Percentiles rank a stretch among this genome's conserved stretches.
These are phyloP conservation scores for Mercurialis annua DNA, from an alignment of 345 rosid genomes.

Conservation along the genomic window DNA sequence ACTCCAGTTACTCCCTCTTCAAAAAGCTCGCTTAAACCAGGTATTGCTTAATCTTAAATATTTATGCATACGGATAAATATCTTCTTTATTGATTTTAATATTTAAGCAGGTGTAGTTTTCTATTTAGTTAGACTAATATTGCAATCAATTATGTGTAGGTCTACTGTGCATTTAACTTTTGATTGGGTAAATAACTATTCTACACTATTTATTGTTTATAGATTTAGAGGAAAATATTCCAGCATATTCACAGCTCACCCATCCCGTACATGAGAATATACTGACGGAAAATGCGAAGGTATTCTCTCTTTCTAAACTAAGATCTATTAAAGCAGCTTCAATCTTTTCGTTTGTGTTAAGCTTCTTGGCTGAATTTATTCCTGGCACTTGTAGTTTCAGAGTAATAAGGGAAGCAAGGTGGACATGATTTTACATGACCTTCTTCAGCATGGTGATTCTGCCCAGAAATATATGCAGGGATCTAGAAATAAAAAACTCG, in stretches of 20 bases:
- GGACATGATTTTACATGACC: slow-evolving; percentile 59
- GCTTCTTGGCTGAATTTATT: neutral
- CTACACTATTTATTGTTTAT: neutral
- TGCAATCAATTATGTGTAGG: neutral
- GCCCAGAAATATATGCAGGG: slow-evolving; percentile 79
- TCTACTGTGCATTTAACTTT: neutral
- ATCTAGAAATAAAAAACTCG: slow-evolving; percentile 54
- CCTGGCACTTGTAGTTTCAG: slow-evolving; percentile 39
- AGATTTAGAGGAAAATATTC: slow-evolving; percentile 50
- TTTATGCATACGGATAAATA: neutral
- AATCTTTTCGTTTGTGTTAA: neutral
- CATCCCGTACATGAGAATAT: slow-evolving; percentile 57
- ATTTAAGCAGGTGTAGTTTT: neutral
- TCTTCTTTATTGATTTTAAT: neutral
- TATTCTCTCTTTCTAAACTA: slow-evolving; percentile 17
- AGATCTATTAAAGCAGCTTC: slow-evolving; percentile 7
- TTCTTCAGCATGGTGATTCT: slow-evolving; percentile 77
- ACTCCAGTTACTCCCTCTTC: slow-evolving; percentile 22
- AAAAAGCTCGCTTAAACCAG: slow-evolving; percentile 28
- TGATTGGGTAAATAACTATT: too few species aligned
- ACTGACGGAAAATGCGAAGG: slow-evolving; percentile 46
- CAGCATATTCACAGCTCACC: slow-evolving; percentile 46
- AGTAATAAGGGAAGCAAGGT: slow-evolving; percentile 49
- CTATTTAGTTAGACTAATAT: neutral
- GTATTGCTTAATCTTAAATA: slow-evolving; percentile 18